Conservation (phyloP, 768 basidiomycete species). For the Russula olivacea region DNA sequence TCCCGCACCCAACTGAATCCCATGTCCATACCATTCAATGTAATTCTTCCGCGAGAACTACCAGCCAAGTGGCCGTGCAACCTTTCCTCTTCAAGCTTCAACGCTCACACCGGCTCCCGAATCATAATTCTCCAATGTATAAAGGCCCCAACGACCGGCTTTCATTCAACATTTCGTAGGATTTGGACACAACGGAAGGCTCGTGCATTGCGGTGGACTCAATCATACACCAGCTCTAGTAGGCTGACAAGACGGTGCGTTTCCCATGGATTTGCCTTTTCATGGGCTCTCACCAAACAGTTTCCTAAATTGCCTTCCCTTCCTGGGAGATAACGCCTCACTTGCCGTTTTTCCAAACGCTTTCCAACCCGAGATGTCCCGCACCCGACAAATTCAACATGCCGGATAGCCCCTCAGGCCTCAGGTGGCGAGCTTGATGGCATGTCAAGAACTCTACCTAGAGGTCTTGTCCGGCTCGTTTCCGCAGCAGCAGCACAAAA, state of each 20-base stretch:
- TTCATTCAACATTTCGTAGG: slow-evolving; percentile 47
- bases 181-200: slow-evolving; percentile 77
- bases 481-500: neutral
- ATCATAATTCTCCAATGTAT: slow-evolving; percentile 89
- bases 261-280: neutral
- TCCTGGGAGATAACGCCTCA: slow-evolving; percentile 99
- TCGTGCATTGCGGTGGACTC: slow-evolving; percentile 86
- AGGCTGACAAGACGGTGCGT: slow-evolving; percentile 55
- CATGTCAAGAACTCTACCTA: slow-evolving; percentile 47
- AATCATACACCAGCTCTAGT: slow-evolving; percentile 62
- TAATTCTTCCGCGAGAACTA: slow-evolving; percentile 72
- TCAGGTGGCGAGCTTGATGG: slow-evolving; percentile 70
- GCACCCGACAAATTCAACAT: slow-evolving; percentile 53
- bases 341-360: slow-evolving; percentile 75
- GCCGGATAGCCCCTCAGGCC: slow-evolving; percentile 33
- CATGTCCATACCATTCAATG: slow-evolving; percentile 67
- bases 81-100: slow-evolving; percentile 86
- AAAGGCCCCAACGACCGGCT: slow-evolving; percentile 92
- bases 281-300: neutral
- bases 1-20: slow-evolving; percentile 54
- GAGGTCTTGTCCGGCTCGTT: slow-evolving; percentile 26
- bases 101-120: slow-evolving; percentile 89
- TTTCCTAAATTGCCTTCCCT: slow-evolving; percentile 44
- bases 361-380: slow-evolving; percentile 67
- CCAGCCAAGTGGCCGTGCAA: slow-evolving; percentile 55